These are phyloP conservation scores for Chalciporus piperatus DNA, from an alignment of 768 basidiomycete species.

Conservation along the genomic window DNA sequence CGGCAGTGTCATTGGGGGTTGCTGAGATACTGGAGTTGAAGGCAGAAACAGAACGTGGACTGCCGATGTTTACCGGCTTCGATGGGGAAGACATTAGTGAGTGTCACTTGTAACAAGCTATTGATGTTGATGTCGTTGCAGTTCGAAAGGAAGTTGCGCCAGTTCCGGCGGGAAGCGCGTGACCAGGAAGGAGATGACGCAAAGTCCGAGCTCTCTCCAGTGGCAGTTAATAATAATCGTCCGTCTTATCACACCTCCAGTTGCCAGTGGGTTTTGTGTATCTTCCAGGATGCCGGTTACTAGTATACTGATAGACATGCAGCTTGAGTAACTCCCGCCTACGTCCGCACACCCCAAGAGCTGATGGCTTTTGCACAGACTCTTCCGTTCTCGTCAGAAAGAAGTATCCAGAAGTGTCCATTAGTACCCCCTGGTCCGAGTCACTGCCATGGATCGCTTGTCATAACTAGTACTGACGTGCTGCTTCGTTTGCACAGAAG, in stretches of 20 bases:
- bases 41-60: slow-evolving; percentile 20
- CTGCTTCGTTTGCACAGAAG: slow-evolving; percentile 27
- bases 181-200: no score
- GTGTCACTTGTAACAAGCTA: background rate
- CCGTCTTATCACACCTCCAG: no score
- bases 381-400: background rate
- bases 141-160: background rate
- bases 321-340: no score
- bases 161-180: no score
- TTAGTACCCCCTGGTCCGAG: slow-evolving; percentile 52
- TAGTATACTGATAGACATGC: no score
- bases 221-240: no score
- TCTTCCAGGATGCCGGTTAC: no score
- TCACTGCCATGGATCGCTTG: slow-evolving; percentile 38
- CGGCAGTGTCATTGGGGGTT: slow-evolving; percentile 45
- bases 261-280: no score
- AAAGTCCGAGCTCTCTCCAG: no score
- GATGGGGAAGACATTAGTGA: slow-evolving; percentile 52
- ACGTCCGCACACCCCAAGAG: no score
- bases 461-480: slow-evolving; percentile 22
- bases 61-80: slow-evolving; percentile 50
- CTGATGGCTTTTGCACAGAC: background rate
- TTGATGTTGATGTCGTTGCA: background rate
- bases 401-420: slow-evolving; percentile 27
- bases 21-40: slow-evolving; percentile 13